phyloP scores from a whole-genome alignment of 1,284 basidiomycete species.

The Pseudozyma flocculosa region DNA sequence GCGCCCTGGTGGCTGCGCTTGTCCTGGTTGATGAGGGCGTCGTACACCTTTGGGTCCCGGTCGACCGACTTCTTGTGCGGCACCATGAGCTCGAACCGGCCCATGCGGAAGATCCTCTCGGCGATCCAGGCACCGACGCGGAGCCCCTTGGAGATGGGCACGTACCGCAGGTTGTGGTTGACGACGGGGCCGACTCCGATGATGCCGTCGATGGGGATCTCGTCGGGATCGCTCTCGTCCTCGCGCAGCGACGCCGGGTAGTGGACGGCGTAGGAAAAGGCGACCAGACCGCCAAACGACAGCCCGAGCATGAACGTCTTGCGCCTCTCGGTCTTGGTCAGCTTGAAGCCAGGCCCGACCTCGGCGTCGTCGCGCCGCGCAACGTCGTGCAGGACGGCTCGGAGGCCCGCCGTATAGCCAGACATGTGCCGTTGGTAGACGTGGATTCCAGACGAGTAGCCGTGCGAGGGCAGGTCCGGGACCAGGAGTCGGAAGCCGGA shows the following conservation, averaged over 20 bases:
- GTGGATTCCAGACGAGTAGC: constrained; percentile 52
- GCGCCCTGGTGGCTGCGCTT: constrained; percentile 48
- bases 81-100: constrained; percentile 45
- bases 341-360: constrained; percentile 11
- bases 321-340: constrained; percentile 38
- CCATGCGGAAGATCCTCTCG: constrained; percentile 13
- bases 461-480: constrained; percentile 52
- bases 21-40: constrained; percentile 50
- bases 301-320: constrained; percentile 52
- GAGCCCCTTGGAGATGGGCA: constrained; percentile 18
- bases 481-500: constrained; percentile 53
- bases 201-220: constrained; percentile 51
- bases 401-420: constrained; percentile 43
- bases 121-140: constrained; percentile 7
- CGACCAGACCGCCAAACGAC: constrained; percentile 52
- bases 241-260: constrained; percentile 43
- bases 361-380: constrained; percentile 36
- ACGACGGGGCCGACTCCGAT: constrained; percentile 53
- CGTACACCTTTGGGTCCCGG: constrained; percentile 55
- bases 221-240: constrained; percentile 27
- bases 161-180: constrained; percentile 30
- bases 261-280: constrained; percentile 46
- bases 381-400: constrained; percentile 48
- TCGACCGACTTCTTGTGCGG: constrained; percentile 54
- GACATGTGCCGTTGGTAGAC: constrained; percentile 44